These are phyloP conservation scores for Aspergillus wentii DNA, from an alignment of 495 filamentous ascomycete species.

Conservation along the genomic window DNA sequence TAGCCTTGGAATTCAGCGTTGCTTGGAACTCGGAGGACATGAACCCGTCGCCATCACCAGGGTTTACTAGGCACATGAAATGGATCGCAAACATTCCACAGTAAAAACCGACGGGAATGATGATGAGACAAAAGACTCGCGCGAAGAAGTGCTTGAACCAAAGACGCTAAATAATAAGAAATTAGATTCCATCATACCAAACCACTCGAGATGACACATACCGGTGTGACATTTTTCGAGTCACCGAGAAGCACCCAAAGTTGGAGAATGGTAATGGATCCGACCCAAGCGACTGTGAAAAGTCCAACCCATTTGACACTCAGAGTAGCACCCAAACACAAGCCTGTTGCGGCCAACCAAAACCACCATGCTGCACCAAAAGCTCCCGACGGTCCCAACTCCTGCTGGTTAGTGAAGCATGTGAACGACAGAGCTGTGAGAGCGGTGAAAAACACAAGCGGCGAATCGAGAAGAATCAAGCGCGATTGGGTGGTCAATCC, in stretches of 20 bases:
- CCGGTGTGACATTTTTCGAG: slow-evolving; percentile 71
- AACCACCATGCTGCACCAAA: slow-evolving; percentile 95
- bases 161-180: slow-evolving; percentile 48
- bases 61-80: slow-evolving; percentile 87
- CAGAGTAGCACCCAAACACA: slow-evolving; percentile 83
- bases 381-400: slow-evolving; percentile 80
- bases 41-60: slow-evolving; percentile 96
- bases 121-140: slow-evolving; percentile 84
- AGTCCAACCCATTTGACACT: slow-evolving; percentile 99
- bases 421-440: slow-evolving; percentile 87
- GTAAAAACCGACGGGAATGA: slow-evolving; percentile 87
- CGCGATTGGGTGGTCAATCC: slow-evolving; percentile 91
- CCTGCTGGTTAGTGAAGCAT: slow-evolving; percentile 94
- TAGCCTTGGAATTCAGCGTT: slow-evolving; percentile 90
- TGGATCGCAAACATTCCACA: slow-evolving; percentile 94
- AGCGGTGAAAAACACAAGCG: slow-evolving; percentile 87
- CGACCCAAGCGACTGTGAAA: slow-evolving; percentile 98
- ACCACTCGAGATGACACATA: slow-evolving; percentile 26
- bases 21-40: slow-evolving; percentile 99
- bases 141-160: slow-evolving; percentile 96
- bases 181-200: slow-evolving; percentile 13
- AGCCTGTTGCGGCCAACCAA: slow-evolving; percentile 84
- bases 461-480: slow-evolving; percentile 92
- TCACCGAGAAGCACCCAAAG: slow-evolving; percentile 94
- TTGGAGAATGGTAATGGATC: slow-evolving; percentile 82